These are phyloP conservation scores for Lithospermum erythrorhizon DNA, from an alignment of 257 asterid genomes.

Conservation along the genomic window DNA sequence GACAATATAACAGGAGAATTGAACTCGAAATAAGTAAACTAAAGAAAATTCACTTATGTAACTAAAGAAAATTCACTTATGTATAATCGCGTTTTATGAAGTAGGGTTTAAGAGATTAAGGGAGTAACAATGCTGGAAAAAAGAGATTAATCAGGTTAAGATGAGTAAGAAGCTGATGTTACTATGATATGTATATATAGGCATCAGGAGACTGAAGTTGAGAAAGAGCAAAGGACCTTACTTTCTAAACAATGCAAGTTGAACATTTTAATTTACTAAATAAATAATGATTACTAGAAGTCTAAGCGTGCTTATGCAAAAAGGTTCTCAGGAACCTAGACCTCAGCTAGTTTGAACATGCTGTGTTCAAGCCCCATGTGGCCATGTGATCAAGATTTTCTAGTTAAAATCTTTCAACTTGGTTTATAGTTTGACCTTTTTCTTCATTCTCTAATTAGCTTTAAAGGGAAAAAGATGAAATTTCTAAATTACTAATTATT, in stretches of 20 bases:
- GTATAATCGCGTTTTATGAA: too few species aligned
- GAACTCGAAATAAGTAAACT: too few species aligned
- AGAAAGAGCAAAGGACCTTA: too few species aligned
- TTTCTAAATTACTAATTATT: too few species aligned
- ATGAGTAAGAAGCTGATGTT: background rate
- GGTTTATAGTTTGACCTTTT: too few species aligned
- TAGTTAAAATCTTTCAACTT: background rate
- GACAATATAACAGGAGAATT: too few species aligned
- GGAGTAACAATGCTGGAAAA: too few species aligned
- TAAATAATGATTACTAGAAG: background rate
- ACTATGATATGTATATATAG: conserved; percentile 6
- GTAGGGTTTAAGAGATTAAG: background rate
- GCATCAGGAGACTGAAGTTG: background rate
- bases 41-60: too few species aligned
- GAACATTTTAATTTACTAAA: background rate
- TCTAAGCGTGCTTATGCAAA: background rate
- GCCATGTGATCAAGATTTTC: conserved; percentile 2
- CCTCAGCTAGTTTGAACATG: conserved; percentile 2
- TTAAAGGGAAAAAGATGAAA: too few species aligned
- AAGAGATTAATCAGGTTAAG: background rate
- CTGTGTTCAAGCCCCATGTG: background rate
- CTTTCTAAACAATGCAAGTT: background rate
- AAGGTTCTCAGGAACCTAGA: background rate
- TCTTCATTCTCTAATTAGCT: background rate
- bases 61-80: too few species aligned